These are phyloP conservation scores for Lactarius evosmus DNA, from an alignment of 768 basidiomycete species.

Conservation along the genomic window DNA sequence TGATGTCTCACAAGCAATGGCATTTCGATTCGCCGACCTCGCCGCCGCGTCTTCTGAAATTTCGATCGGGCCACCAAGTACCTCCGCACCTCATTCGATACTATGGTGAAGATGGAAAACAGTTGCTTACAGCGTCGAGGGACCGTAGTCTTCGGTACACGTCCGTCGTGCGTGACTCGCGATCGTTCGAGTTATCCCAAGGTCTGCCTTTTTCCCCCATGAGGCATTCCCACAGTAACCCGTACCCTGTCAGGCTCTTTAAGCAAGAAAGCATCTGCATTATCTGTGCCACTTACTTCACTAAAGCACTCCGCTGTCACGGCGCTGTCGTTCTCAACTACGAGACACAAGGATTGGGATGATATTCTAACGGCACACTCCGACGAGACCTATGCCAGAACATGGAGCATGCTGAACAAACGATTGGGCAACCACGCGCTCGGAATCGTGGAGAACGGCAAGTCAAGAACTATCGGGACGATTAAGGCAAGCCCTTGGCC, in stretches of 20 bases:
- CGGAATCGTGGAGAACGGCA: constrained; percentile 51
- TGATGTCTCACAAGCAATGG: constrained; percentile 74
- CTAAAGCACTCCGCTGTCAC: constrained; percentile 84
- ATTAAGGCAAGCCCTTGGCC: constrained; percentile 57
- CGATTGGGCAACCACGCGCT: constrained; percentile 73
- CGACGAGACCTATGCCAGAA: constrained; percentile 77
- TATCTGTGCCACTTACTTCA: constrained; percentile 74
- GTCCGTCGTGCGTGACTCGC: constrained; percentile 90
- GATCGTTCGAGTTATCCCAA: constrained; percentile 93
- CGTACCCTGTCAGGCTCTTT: constrained; percentile 64
- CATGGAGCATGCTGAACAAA: constrained; percentile 87
- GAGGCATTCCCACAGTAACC: background rate
- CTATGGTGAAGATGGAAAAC: constrained; percentile 97
- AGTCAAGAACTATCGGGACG: constrained; percentile 52
- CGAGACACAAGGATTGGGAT: constrained; percentile 94
- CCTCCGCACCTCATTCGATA: constrained; percentile 92
- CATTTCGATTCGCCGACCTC: constrained; percentile 88
- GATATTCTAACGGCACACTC: constrained; percentile 89
- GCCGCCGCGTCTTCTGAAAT: constrained; percentile 85
- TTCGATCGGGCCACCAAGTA: constrained; percentile 85
- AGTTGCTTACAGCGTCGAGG: constrained; percentile 81
- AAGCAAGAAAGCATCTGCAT: constrained; percentile 69
- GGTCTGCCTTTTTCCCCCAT: constrained; percentile 43
- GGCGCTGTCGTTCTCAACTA: constrained; percentile 71
- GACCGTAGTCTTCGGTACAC: constrained; percentile 89